Conservation (phyloP, 768 basidiomycete genomes). For the Hemileccinum impolitum region DNA sequence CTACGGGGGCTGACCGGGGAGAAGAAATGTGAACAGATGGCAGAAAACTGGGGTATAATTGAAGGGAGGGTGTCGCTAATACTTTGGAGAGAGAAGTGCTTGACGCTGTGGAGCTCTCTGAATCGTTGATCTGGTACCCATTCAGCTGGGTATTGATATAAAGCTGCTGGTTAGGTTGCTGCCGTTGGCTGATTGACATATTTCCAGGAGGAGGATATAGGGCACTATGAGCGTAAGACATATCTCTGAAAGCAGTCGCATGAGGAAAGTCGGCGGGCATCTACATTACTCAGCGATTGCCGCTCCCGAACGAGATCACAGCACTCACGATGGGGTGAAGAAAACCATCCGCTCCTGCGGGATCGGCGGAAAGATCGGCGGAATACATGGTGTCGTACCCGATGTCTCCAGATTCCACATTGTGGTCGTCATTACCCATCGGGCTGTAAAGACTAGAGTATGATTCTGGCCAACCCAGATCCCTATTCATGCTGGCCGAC, state of each 20-base stretch:
- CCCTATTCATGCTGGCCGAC: slow-evolving; percentile 14
- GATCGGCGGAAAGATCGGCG: neutral
- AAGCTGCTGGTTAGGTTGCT: slow-evolving; percentile 12
- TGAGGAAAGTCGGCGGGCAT: neutral
- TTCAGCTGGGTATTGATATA: slow-evolving; percentile 18
- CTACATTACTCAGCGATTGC: slow-evolving; percentile 10
- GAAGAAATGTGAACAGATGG: slow-evolving; percentile 7
- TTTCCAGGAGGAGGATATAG: neutral
- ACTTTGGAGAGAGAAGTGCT: slow-evolving; percentile 2
- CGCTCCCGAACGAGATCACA: neutral
- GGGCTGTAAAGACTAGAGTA: slow-evolving; percentile 2
- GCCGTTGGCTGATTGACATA: slow-evolving; percentile 1
- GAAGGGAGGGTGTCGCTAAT: slow-evolving; percentile 12
- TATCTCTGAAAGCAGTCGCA: neutral
- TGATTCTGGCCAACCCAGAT: slow-evolving; percentile 4
- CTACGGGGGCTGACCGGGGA: slow-evolving; percentile 11
- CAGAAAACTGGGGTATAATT: neutral
- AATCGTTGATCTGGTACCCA: slow-evolving; percentile 3
- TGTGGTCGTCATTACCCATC: neutral
- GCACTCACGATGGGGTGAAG: slow-evolving; percentile 12
- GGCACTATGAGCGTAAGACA: neutral
- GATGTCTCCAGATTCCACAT: neutral
- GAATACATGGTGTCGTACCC: neutral
- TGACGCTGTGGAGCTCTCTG: slow-evolving; percentile 17
- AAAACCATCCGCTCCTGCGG: neutral